These are phyloP conservation scores for Clohesyomyces aquaticus DNA, from an alignment of 495 filamentous ascomycete species.

Conservation along the genomic window DNA sequence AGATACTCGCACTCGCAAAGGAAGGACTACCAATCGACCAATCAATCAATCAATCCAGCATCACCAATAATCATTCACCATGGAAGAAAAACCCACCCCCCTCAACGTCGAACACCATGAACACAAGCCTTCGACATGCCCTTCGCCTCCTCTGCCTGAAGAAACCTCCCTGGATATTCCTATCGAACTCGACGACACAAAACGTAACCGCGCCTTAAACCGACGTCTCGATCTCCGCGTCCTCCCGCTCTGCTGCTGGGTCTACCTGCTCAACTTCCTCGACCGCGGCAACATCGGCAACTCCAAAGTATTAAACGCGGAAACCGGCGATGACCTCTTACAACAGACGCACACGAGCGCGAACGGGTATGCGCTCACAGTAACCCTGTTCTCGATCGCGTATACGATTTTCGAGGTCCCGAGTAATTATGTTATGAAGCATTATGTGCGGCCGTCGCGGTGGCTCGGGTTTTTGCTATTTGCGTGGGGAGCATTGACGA, in stretches of 20 bases:
- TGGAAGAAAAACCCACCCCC: neutral
- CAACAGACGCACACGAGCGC: constrained; percentile 25
- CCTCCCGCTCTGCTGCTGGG: constrained; percentile 26
- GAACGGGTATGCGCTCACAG: constrained; percentile 19
- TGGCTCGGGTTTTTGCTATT: constrained; percentile 29
- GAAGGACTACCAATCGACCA: neutral
- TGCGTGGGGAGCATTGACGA: constrained; percentile 28
- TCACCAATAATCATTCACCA: neutral
- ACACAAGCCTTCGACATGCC: neutral
- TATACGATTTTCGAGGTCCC: constrained; percentile 33
- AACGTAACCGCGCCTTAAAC: constrained; percentile 5
- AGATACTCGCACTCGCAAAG: no score
- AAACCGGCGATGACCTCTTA: constrained; percentile 29
- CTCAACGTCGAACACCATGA: neutral
- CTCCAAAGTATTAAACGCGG: constrained; percentile 20
- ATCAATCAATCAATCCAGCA: neutral
- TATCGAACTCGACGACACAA: constrained; percentile 1
- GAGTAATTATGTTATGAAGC: constrained; percentile 35
- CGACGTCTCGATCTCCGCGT: constrained; percentile 22
- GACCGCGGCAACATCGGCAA: constrained; percentile 39
- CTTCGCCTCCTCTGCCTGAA: neutral
- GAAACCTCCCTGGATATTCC: neutral
- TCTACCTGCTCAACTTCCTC: constrained; percentile 35
- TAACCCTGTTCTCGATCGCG: constrained; percentile 30
- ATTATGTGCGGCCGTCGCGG: constrained; percentile 29